These are phyloP conservation scores for Lizanozyma gosingica DNA, from an alignment of 1,139 yeast species.

Conservation along the genomic window DNA sequence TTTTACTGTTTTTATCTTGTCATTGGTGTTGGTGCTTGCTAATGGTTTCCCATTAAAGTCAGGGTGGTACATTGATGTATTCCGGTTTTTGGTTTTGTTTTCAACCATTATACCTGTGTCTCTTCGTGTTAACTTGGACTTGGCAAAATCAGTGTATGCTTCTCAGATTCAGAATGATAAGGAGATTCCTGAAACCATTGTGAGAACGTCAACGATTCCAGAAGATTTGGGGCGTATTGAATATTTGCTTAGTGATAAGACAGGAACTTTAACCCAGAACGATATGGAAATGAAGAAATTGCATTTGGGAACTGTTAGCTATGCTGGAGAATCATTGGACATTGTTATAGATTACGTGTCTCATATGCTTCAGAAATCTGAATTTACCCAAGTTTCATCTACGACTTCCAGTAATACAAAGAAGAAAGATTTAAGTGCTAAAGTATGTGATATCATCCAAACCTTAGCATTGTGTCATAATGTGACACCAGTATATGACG, in stretches of 20 bases:
- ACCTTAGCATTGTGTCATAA: conserved; percentile 92
- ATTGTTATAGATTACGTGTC: conserved; percentile 67
- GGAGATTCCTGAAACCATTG: conserved; percentile 78
- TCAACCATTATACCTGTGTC: conserved; percentile 96
- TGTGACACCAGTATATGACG: conserved; percentile 76
- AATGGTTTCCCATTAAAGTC: conserved; percentile 59
- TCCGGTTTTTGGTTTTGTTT: conserved; percentile 84
- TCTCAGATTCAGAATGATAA: conserved; percentile 86
- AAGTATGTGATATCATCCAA: conserved; percentile 71
- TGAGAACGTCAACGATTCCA: conserved; percentile 94
- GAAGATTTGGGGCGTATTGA: conserved; percentile 96
- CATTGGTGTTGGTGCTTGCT: conserved; percentile 68
- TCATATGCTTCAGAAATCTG: conserved; percentile 15
- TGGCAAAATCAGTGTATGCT: conserved; percentile 94
- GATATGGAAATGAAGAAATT: conserved; percentile 95
- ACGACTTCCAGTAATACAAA: conserved; percentile 17
- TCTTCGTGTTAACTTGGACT: conserved; percentile 83
- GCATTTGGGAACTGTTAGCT: conserved; percentile 87
- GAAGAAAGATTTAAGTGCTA: conserved; percentile 52
- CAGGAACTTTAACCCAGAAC: conserved; percentile 95
- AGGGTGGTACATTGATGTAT: conserved; percentile 81
- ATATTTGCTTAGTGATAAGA: conserved; percentile 84
- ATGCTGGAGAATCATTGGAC: conserved; percentile 88
- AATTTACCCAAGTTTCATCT: conserved; percentile 9
- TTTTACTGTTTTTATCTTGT: conserved; percentile 71